These are phyloP conservation scores for Eurotiales sp. DNA, from an alignment of 2,329 filamentous ascomycete genomes.

Conservation along the genomic window DNA sequence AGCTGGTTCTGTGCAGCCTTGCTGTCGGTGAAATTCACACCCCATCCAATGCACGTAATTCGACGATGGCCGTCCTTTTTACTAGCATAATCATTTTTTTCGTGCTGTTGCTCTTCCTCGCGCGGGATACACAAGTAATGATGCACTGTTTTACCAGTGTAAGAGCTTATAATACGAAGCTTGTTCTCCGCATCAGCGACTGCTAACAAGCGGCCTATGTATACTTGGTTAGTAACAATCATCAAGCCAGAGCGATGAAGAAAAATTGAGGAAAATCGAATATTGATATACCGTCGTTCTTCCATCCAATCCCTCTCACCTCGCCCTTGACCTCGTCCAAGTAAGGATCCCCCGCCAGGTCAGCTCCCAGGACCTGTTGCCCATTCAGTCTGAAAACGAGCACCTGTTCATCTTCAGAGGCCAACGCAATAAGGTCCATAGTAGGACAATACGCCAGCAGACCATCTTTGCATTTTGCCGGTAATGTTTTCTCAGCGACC, in stretches of 20 bases:
- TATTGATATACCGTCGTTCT: conserved; percentile 58
- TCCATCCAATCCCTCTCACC: conserved; percentile 54
- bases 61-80: conserved; percentile 15
- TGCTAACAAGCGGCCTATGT: conserved; percentile 62
- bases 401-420: conserved; percentile 64
- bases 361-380: conserved; percentile 60
- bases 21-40: conserved; percentile 52
- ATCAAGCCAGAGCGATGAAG: neutral
- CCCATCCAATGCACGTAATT: conserved; percentile 52
- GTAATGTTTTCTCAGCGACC: conserved; percentile 39
- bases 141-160: conserved; percentile 77
- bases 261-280: neutral
- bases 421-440: conserved; percentile 75
- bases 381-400: conserved; percentile 75
- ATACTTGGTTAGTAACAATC: neutral
- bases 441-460: conserved; percentile 73
- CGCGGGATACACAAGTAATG: conserved; percentile 49
- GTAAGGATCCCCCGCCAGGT: conserved; percentile 37
- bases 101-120: conserved; percentile 14
- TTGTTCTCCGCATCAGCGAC: conserved; percentile 79
- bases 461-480: conserved; percentile 40
- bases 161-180: conserved; percentile 71
- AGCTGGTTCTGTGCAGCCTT: conserved; percentile 41
- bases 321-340: conserved; percentile 41
- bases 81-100: neutral